Evolutionary conservation across 805 yeast genomes (phyloP).

Genomic region (Gaillardinia entomophila): DNA sequence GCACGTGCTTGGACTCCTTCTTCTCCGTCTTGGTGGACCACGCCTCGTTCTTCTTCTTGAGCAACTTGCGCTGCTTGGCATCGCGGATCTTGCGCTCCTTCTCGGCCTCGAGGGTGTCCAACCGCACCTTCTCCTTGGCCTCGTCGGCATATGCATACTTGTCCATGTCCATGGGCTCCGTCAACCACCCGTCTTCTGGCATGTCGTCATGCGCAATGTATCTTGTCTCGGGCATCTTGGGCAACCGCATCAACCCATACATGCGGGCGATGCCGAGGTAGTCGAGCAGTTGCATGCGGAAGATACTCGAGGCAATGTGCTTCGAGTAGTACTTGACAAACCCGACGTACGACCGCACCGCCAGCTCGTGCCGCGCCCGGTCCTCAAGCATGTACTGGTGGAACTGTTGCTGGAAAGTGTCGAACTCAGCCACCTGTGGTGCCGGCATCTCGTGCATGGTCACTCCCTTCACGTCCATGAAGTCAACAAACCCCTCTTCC

Average conservation of each 20-base stretch:
- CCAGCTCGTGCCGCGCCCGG: constrained; percentile 75
- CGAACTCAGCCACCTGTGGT: constrained; percentile 20
- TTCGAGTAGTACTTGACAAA: constrained; percentile 79
- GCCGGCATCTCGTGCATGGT: constrained; percentile 36
- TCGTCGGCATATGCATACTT: constrained; percentile 58
- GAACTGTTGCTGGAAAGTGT: constrained; percentile 16
- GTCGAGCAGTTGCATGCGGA: constrained; percentile 67
- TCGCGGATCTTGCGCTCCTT: constrained; percentile 30
- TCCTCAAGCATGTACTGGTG: constrained; percentile 62
- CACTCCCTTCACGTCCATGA: constrained; percentile 67
- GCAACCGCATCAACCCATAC: constrained; percentile 78
- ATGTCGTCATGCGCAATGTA: constrained; percentile 41
- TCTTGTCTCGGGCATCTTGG: constrained; percentile 88
- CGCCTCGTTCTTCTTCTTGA: constrained; percentile 52
- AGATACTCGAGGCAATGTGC: constrained; percentile 84
- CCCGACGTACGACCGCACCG: constrained; percentile 75
- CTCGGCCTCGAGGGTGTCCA: constrained; percentile 50
- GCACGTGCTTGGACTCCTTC: constrained; percentile 54
- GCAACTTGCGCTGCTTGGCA: constrained; percentile 38
- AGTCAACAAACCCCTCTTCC: constrained; percentile 77
- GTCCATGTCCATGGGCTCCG: constrained; percentile 61
- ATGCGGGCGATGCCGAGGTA: constrained; percentile 65
- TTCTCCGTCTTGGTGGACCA: constrained; percentile 73
- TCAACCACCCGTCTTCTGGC: constrained; percentile 75
- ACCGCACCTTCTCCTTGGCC: constrained; percentile 56